Percentiles rank a stretch among this genome's conserved stretches.
Conservation (phyloP, 495 filamentous ascomycete genomes). For the Filosporella fistucella region DNA sequence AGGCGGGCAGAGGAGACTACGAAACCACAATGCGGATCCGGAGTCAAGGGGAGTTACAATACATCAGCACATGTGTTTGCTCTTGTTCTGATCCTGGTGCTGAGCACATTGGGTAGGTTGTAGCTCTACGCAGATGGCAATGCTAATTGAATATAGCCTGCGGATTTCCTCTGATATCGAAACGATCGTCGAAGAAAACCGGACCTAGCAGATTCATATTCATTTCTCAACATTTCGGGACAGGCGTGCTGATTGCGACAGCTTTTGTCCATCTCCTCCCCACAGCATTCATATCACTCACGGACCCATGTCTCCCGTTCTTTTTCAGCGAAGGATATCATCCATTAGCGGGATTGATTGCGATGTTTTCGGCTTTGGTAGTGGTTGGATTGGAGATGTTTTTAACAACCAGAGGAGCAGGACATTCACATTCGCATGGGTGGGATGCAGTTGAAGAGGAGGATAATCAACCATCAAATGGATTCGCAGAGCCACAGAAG, state of each 20-base stretch:
- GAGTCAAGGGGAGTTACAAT: conserved; percentile 55
- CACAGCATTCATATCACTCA: conserved; percentile 76
- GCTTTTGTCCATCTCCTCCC: conserved; percentile 84
- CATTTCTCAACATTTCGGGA: conserved; percentile 78
- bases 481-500: conserved; percentile 3
- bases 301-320: conserved; percentile 71
- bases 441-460: conserved; percentile 22
- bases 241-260: conserved; percentile 82
- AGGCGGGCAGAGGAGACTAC: conserved; percentile 32
- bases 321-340: conserved; percentile 70
- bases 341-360: conserved; percentile 73
- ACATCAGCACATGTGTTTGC: conserved; percentile 69
- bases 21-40: conserved; percentile 59
- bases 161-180: conserved; percentile 53
- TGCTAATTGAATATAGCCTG: conserved; percentile 38
- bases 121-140: conserved; percentile 7
- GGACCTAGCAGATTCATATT: conserved; percentile 54
- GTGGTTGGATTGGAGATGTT: conserved; percentile 77
- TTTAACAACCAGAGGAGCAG: conserved; percentile 52
- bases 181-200: conserved; percentile 37
- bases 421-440: conserved; percentile 44
- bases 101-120: conserved; percentile 65
- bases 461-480: conserved; percentile 13
- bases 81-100: conserved; percentile 65
- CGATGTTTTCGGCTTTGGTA: conserved; percentile 71